Evolutionary conservation across 2,329 filamentous ascomycete species (phyloP), one percentile per base, ranked within the genome.

Genomic region (Penicillium sp.): DNA sequence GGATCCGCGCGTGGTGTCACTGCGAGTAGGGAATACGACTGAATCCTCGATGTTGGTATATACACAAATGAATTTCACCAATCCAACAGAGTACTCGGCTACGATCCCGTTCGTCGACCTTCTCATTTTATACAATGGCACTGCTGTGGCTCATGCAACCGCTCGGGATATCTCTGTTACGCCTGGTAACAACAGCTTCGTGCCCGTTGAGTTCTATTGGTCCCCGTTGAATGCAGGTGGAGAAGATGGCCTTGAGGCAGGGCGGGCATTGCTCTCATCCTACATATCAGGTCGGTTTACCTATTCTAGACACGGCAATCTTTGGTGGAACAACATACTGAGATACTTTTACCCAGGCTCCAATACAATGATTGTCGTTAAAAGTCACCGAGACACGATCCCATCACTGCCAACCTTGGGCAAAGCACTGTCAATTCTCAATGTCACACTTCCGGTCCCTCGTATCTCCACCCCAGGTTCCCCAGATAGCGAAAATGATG

Each of bases 81-180:
- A 99, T 63, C 91, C 92, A 1, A 95, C 91, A 0, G 80, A 84
- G 3, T 96, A 97, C 67, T 84, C 88, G 4, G 91, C 89, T 3
- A 77, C 76, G 2, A 77, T 97, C n/a, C 92, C 92, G 1, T 92
- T 83, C 54, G 72, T 89, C 55, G 90, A 87, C 64, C 79, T 95
- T 36, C 82, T 90, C 54, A 72, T 97, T 35, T 67, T 88, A 27
- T 83, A 82, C 60, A 91, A 95, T 60, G 82, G 79, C 10, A 85
- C 85, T 0, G 67, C 87, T 7, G 75, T 99, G 29, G 93, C 88
- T 28, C 86, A 92, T 65, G 84, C 87, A 11, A 86, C 80, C 0
- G 81, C 83, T 2, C 75, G 77, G 47, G 75, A 91, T 60, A 63
- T 91, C 16, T 70, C 76, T 6, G 71, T 97, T 33, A 72, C 68